Conservation (phyloP, 345 rosid genomes). For the Lagerstroemia speciosa region DNA sequence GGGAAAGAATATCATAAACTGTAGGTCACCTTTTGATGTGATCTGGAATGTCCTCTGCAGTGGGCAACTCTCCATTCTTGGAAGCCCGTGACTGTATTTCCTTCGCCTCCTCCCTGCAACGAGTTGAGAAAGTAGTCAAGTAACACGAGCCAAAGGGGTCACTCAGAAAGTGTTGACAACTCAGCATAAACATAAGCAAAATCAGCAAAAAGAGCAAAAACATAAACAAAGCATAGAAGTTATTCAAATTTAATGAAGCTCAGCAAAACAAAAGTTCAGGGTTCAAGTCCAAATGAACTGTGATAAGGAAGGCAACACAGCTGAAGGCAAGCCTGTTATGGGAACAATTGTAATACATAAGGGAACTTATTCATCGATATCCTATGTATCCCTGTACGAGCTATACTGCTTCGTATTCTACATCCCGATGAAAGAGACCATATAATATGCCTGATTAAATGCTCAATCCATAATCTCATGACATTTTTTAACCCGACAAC, state of each 20-base stretch:
- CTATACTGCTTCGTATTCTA: not conserved
- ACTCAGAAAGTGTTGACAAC: not conserved
- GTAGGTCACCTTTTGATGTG: slow-evolving; percentile 45
- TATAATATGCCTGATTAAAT: not conserved
- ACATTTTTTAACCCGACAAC: not conserved
- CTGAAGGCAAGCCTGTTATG: no score
- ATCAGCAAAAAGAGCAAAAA: no score
- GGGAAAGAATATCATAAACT: not conserved
- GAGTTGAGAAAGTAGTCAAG: not conserved
- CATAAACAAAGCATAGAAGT: not conserved
- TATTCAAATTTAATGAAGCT: not conserved
- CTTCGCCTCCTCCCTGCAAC: slow-evolving; percentile 67
- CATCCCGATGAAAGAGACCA: not conserved
- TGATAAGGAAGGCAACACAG: not conserved
- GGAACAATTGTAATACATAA: not conserved
- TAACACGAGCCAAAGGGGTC: not conserved
- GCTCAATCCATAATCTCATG: not conserved
- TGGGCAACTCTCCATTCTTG: slow-evolving; percentile 11
- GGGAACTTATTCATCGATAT: not conserved
- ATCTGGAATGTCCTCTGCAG: slow-evolving; percentile 34
- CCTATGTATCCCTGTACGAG: not conserved
- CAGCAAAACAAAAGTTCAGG: not conserved
- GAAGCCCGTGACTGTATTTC: slow-evolving; percentile 30
- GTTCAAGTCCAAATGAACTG: not conserved
- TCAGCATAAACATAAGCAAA: not conserved